Base-by-base conservation (phyloP, 192 early-diverging fungal genomes). In the Rhizophagus prolifer region DNA sequence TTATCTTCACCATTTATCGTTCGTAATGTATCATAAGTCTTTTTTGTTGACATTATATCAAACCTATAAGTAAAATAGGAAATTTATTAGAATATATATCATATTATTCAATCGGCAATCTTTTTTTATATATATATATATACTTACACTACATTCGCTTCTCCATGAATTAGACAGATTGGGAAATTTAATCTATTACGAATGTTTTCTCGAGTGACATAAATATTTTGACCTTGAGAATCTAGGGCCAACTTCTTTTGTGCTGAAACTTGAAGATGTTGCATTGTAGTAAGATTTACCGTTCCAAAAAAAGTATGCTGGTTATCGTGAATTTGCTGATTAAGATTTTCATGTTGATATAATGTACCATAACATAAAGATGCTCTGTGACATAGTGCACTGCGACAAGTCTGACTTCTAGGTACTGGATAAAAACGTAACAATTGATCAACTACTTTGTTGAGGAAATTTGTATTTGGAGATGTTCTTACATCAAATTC, bases 261-360 rank as follows among this genome's bases (percentile, higher is more conserved):
- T 61, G 36, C 58, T 66, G 8, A 30, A 63, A 10, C 58, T 21
- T 47, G 70, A 77, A 81, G 58, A 23, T 79, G 79, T 61, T 72
- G 66, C 41, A 84, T 31, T 1, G 83, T 78, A 74, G 81, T 81
- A 10, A 84, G 58, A 63, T 84, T 84, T 60, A 84, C 69, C 3
- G 71, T 70, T 23, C 80, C 80, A 47, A 81, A n/a, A 30, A 84
- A 78, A 63, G 80, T 72, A 26, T 81, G 71, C 30, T 76, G 65
- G 67, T 84, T 70, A 58, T 84, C 80, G 41, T 84, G 83, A n/a
- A 84, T 19, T 50, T 81, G 78, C 66, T 81, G 79, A 66, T 72
- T 80, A 16, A 84, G 31, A 74, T 81, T 79, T 74, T 84, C 79
- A 28, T 84, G 83, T 54, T 80, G 76, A 71, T 77, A 84, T 9